phyloP scores from a whole-genome alignment of 495 filamentous ascomycete species.

The Letharia lupina region DNA sequence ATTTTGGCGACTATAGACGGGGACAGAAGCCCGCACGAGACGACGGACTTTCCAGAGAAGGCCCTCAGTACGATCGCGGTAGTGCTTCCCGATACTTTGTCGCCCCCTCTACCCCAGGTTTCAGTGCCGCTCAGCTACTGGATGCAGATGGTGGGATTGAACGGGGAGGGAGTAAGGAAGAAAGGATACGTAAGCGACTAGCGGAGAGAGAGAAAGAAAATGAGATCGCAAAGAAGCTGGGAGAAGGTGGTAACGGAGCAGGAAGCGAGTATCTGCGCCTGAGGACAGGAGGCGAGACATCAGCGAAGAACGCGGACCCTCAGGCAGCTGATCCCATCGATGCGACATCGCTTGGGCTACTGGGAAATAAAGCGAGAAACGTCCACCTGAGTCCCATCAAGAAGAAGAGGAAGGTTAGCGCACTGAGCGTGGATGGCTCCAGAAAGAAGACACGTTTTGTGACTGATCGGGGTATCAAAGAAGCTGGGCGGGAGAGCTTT shows the following conservation, averaged over 20 bases:
- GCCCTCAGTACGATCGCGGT: slow-evolving; percentile 49
- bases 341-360: slow-evolving; percentile 48
- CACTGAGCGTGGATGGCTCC: slow-evolving; percentile 31
- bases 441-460: slow-evolving; percentile 77
- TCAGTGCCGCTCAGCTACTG: slow-evolving; percentile 54
- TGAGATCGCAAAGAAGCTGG: slow-evolving; percentile 66
- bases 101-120: slow-evolving; percentile 26
- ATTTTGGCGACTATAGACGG: slow-evolving; percentile 37
- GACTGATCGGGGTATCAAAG: slow-evolving; percentile 64
- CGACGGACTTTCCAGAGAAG: slow-evolving; percentile 37
- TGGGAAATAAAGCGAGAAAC: slow-evolving; percentile 45
- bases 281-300: slow-evolving; percentile 22
- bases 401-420: slow-evolving; percentile 43
- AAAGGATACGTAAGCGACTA: slow-evolving; percentile 58
- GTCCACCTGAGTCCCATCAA: slow-evolving; percentile 69
- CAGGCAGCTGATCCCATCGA: slow-evolving; percentile 25
- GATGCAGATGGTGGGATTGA: slow-evolving; percentile 56
- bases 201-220: slow-evolving; percentile 69
- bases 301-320: slow-evolving; percentile 4
- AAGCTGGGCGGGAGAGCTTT: slow-evolving; percentile 67
- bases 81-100: slow-evolving; percentile 55
- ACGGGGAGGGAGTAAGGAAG: slow-evolving; percentile 50
- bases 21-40: slow-evolving; percentile 26
- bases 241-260: slow-evolving; percentile 52
- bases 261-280: slow-evolving; percentile 70